phyloP scores from a whole-genome alignment of 768 basidiomycete species.

The Rhizopogon vulgaris region DNA sequence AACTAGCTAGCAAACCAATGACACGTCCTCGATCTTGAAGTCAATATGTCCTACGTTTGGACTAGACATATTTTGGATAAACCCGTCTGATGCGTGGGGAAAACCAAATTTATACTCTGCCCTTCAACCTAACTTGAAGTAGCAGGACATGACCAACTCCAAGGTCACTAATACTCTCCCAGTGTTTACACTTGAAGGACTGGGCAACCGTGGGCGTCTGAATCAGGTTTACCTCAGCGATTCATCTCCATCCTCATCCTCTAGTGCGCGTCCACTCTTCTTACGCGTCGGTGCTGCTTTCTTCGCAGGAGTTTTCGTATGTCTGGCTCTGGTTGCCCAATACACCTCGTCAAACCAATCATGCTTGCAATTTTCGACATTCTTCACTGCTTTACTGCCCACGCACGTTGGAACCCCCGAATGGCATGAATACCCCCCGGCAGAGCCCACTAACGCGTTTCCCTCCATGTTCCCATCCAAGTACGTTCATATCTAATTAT shows the following conservation, averaged over 20 bases:
- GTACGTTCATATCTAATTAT: not conserved
- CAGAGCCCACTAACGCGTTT: constrained; percentile 59
- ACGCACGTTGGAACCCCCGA: constrained; percentile 57
- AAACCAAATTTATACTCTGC: too few species aligned
- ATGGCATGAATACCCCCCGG: constrained; percentile 60
- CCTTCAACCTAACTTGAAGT: too few species aligned
- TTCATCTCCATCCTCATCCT: not conserved
- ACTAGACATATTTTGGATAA: too few species aligned
- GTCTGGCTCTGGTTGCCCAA: constrained; percentile 6
- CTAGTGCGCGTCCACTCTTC: not conserved
- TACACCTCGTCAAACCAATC: constrained; percentile 1
- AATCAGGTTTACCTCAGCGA: not conserved
- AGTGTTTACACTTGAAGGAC: not conserved
- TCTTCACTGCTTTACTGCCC: not conserved
- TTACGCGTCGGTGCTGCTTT: constrained; percentile 6
- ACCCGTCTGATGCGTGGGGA: too few species aligned
- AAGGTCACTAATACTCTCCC: not conserved
- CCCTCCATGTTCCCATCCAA: constrained; percentile 65
- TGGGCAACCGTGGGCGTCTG: not conserved
- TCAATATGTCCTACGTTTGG: too few species aligned
- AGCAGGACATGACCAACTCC: too few species aligned
- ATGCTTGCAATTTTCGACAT: not conserved
- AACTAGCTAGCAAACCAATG: too few species aligned
- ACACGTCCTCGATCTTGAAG: too few species aligned
- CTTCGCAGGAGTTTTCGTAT: constrained; percentile 8